Evolutionary conservation across 78 protist species (phyloP), one percentile per base, ranked within the genome.

Genomic region (Speleostelium caveatum): DNA sequence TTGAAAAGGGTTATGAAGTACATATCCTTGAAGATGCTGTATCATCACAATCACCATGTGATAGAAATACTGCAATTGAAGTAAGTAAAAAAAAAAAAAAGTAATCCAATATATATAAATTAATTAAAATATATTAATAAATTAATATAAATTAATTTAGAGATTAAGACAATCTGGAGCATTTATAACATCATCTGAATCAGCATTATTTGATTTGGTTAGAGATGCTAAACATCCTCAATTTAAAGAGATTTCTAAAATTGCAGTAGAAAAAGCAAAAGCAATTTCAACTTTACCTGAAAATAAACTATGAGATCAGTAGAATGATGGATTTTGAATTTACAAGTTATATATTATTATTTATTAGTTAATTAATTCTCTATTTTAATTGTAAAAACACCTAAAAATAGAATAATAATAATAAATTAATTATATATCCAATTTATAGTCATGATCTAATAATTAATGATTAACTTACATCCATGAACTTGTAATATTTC

Each of bases 21-120:
- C 96, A 94, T 77, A 62, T 89, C 8, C 67, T 94, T 0, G 85
- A 55, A 17, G 96, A 94, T 58, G 96, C 93, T 19, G 73, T 77
- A 35, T 68, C 92, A 3, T 62, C 85, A 3, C 71, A 65, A 45
- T 19, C 39, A 5, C 10, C 19, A 16, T 3, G 26, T 3, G 91
- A 85, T 55, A 78, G 93, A 39, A 14, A 6, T 4, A 30, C 32
- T 5, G 96, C 95, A 7, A 24, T 94, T 24, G 95, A 94, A 42
- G 93, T 87, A 28, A 1, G 76, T 33, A 6, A 12, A 58, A 7
- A 19, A 6, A 45, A 4, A 5, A 58, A 19, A 5, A 58, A 4
- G 63, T n/a, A 19, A 4, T 58, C 24, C 16, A 49, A 49, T 16
- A 49, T 14, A 8, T 16, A 49, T 14, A 14, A 49, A 49, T n/a